phyloP scores from a whole-genome alignment of 768 basidiomycete species.

The Candolleomyces eurysporus region DNA sequence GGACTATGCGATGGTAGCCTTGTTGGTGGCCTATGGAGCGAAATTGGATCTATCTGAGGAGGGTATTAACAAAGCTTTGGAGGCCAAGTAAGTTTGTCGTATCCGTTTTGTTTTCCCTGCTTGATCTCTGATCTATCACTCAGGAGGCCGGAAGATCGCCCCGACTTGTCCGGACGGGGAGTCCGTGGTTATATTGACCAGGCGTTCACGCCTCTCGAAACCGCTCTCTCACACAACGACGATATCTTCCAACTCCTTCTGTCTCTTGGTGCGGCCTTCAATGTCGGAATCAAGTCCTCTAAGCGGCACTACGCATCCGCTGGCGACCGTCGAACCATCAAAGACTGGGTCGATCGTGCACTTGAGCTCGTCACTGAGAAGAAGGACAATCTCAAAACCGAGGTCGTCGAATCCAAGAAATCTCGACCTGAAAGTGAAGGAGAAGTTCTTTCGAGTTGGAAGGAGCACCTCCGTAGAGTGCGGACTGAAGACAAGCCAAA shows the following conservation, averaged over 20 bases:
- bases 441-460: constrained; percentile 8
- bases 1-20: constrained; percentile 33
- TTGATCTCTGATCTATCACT: background rate
- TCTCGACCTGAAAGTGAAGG: background rate
- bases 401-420: background rate
- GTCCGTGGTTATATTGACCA: constrained; percentile 24
- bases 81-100: constrained; percentile 27
- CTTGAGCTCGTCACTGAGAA: constrained; percentile 19
- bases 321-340: constrained; percentile 23
- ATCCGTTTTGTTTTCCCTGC: background rate
- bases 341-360: constrained; percentile 39
- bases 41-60: constrained; percentile 33
- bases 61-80: constrained; percentile 34
- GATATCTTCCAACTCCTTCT: constrained; percentile 39
- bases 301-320: constrained; percentile 15
- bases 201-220: constrained; percentile 34
- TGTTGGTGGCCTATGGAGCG: constrained; percentile 39
- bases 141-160: constrained; percentile 14
- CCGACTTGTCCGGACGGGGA: constrained; percentile 19
- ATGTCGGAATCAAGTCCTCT: constrained; percentile 28
- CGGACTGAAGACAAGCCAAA: background rate
- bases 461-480: constrained; percentile 9
- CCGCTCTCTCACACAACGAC: constrained; percentile 33
- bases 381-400: constrained; percentile 20
- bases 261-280: constrained; percentile 33